Percentiles rank a stretch among this genome's conserved stretches.
phyloP scores from a whole-genome alignment of 345 rosid species.

The Anacardium occidentale region DNA sequence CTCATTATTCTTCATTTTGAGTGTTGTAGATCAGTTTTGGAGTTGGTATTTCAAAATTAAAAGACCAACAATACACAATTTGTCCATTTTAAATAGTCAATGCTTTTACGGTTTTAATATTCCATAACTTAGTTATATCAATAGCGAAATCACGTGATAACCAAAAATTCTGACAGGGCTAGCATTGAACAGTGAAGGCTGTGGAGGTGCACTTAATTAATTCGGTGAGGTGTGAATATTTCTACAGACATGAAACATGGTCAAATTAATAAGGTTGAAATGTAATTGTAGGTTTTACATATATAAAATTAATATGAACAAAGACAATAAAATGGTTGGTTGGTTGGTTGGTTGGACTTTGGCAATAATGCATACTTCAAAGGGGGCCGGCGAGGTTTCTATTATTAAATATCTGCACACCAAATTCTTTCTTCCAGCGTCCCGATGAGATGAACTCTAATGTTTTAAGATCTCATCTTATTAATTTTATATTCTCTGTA shows the following conservation, averaged over 20 bases:
- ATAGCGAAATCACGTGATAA: no score
- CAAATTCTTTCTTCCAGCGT: slow-evolving; percentile 9
- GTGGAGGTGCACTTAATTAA: slow-evolving; percentile 2
- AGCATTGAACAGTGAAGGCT: no score
- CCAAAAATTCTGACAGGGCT: no score
- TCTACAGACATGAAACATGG: not conserved
- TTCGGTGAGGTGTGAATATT: not conserved
- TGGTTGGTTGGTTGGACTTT: slow-evolving; percentile 19
- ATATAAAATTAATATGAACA: not conserved
- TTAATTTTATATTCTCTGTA: not conserved
- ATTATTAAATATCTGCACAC: not conserved
- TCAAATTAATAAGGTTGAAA: slow-evolving; percentile 4
- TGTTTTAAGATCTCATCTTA: not conserved
- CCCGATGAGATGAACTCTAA: slow-evolving; percentile 15
- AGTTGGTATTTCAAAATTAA: no score
- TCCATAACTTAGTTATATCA: no score
- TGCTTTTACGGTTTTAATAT: no score
- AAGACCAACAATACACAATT: no score
- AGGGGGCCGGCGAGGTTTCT: slow-evolving; percentile 14
- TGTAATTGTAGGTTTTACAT: not conserved
- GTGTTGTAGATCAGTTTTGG: no score
- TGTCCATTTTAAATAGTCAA: no score
- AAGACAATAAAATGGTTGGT: slow-evolving; percentile 19
- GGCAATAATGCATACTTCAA: slow-evolving; percentile 9
- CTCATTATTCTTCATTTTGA: no score